Conservation (phyloP, 2,329 filamentous ascomycete species). For the Neofusicoccum laricinum region DNA sequence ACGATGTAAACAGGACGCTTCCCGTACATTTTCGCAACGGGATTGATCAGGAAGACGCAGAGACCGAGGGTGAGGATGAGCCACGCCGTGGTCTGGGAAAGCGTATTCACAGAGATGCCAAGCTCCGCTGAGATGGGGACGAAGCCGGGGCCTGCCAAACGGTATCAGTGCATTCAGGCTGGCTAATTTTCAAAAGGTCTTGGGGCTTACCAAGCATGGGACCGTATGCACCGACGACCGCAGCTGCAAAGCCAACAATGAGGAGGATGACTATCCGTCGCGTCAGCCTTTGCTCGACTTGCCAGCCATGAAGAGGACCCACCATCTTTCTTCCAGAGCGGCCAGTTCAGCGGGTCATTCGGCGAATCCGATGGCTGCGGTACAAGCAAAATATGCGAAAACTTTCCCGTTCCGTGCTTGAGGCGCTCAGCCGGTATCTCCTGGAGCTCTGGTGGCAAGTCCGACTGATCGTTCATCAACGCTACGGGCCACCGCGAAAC, state of each 20-base stretch:
- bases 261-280: slow-evolving; percentile 57
- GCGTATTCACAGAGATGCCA: slow-evolving; percentile 42
- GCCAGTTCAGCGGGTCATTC: slow-evolving; percentile 62
- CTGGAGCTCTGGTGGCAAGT: slow-evolving; percentile 47
- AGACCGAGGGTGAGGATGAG: slow-evolving; percentile 49
- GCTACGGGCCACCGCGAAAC: slow-evolving; percentile 27
- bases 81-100: slow-evolving; percentile 49
- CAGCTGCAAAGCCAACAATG: slow-evolving; percentile 46
- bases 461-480: slow-evolving; percentile 46
- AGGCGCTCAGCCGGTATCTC: slow-evolving; percentile 39
- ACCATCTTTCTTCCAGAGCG: slow-evolving; percentile 72
- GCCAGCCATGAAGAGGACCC: not conserved
- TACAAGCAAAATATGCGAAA: slow-evolving; percentile 28
- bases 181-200: too few relatives aligned
- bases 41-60: slow-evolving; percentile 51
- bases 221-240: slow-evolving; percentile 51
- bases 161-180: too few relatives aligned
- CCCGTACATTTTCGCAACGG: slow-evolving; percentile 51
- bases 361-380: slow-evolving; percentile 50
- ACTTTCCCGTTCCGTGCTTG: slow-evolving; percentile 31
- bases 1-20: slow-evolving; percentile 51
- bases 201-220: slow-evolving; percentile 41
- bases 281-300: too few relatives aligned
- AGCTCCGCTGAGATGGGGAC: slow-evolving; percentile 45
- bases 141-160: slow-evolving; percentile 42